These are phyloP conservation scores for Hypoxylon crocopeplum DNA, from an alignment of 495 filamentous ascomycete genomes.

Conservation along the genomic window DNA sequence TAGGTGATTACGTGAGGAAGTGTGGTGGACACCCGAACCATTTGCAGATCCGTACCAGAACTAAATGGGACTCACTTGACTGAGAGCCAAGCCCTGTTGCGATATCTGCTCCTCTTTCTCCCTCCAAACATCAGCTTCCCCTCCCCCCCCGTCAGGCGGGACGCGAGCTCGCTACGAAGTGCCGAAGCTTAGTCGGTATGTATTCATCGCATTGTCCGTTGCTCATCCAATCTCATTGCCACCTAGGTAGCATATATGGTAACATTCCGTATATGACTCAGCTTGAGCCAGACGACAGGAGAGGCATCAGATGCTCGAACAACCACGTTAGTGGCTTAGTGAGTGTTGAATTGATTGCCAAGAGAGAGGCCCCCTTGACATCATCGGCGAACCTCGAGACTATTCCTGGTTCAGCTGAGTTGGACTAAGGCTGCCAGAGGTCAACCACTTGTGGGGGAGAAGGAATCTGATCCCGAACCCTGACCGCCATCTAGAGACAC, in stretches of 20 bases:
- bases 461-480: slow-evolving; percentile 12
- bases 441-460: slow-evolving; percentile 14
- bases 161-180: too few relatives aligned
- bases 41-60: slow-evolving; percentile 24
- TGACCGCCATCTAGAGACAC: slow-evolving; percentile 14
- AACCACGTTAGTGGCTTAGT: too few relatives aligned
- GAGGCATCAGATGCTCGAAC: too few relatives aligned
- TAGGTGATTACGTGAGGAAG: slow-evolving; percentile 34
- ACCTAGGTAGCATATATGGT: too few relatives aligned
- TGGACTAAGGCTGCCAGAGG: slow-evolving; percentile 1
- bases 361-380: background rate
- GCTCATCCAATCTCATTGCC: too few relatives aligned
- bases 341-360: slow-evolving; percentile 6
- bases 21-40: background rate
- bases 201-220: too few relatives aligned
- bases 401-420: slow-evolving; percentile 14
- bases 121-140: too few relatives aligned
- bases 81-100: slow-evolving; percentile 3
- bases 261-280: slow-evolving; percentile 14
- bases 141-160: too few relatives aligned
- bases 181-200: too few relatives aligned
- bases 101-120: too few relatives aligned
- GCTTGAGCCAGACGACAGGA: background rate
- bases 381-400: background rate
- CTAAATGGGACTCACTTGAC: background rate